Evolutionary conservation across 345 rosid genomes (phyloP).

Genomic region (Conringia planisiliqua): DNA sequence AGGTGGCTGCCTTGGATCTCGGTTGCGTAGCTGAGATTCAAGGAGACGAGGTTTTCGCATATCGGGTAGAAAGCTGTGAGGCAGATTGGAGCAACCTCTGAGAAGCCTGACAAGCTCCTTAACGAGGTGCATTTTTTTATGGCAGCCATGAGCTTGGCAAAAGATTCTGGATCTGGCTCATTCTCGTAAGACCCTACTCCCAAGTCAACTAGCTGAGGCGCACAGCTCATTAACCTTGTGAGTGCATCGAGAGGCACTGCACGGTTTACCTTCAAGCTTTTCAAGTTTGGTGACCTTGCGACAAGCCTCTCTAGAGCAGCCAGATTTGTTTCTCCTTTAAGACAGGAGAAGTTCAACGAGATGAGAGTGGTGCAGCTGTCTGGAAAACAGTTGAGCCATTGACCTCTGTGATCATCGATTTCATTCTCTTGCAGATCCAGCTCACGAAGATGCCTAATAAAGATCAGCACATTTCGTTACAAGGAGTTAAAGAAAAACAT

Average conservation of each 20-base stretch:
- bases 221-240: conserved; percentile 55
- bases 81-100: conserved; percentile 65
- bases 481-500: background rate
- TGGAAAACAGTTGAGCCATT: conserved; percentile 91
- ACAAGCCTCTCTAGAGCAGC: conserved; percentile 84
- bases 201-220: conserved; percentile 74
- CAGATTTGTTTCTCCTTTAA: conserved; percentile 74
- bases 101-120: conserved; percentile 82
- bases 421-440: conserved; percentile 97
- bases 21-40: conserved; percentile 87
- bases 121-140: conserved; percentile 53
- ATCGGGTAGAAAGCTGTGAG: conserved; percentile 60
- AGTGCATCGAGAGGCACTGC: conserved; percentile 74
- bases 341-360: conserved; percentile 89
- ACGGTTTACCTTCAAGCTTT: conserved; percentile 76
- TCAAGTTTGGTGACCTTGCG: conserved; percentile 82
- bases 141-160: conserved; percentile 42
- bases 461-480: background rate
- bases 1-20: conserved; percentile 66
- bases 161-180: conserved; percentile 64
- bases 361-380: conserved; percentile 71
- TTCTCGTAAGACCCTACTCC: conserved; percentile 82
- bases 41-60: conserved; percentile 52
- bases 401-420: conserved; percentile 87
- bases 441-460: conserved; percentile 72